Percentiles rank a stretch among this genome's conserved stretches.
Evolutionary conservation across 2,329 filamentous ascomycete genomes (phyloP).

Genomic region (Ophiosphaerella narmari): DNA sequence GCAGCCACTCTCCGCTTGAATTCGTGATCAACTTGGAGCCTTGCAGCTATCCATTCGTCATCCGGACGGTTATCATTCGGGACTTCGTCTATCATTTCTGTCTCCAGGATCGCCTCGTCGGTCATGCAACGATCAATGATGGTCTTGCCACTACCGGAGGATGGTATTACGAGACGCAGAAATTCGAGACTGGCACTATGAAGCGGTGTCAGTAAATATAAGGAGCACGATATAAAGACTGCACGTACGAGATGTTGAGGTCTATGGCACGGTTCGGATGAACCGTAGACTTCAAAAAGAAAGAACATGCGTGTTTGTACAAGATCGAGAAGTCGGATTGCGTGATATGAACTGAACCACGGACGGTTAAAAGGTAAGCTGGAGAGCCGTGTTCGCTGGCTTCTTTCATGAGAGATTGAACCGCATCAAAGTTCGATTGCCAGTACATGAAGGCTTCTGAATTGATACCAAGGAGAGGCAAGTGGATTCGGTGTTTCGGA

Average conservation of each 20-base stretch:
- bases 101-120: slow-evolving; percentile 58
- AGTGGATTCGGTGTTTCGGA: slow-evolving; percentile 52
- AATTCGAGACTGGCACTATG: slow-evolving; percentile 64
- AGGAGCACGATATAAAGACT: background rate
- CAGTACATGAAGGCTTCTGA: slow-evolving; percentile 74
- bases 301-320: slow-evolving; percentile 63
- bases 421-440: slow-evolving; percentile 65
- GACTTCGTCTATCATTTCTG: slow-evolving; percentile 52
- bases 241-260: slow-evolving; percentile 59
- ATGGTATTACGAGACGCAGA: slow-evolving; percentile 56
- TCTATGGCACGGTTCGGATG: slow-evolving; percentile 66
- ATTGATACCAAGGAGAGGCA: slow-evolving; percentile 67
- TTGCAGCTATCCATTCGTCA: slow-evolving; percentile 62
- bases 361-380: slow-evolving; percentile 53
- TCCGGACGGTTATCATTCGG: slow-evolving; percentile 60
- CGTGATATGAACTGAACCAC: slow-evolving; percentile 67
- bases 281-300: slow-evolving; percentile 67
- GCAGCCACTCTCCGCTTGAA: slow-evolving; percentile 56
- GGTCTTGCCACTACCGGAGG: slow-evolving; percentile 42
- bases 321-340: slow-evolving; percentile 70
- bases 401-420: slow-evolving; percentile 63
- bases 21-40: slow-evolving; percentile 64
- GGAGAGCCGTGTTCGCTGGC: slow-evolving; percentile 54
- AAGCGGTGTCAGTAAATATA: background rate
- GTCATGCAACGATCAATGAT: slow-evolving; percentile 58